phyloP scores from a whole-genome alignment of 176 grass and related monocot genomes.

The Raddia distichophylla region DNA sequence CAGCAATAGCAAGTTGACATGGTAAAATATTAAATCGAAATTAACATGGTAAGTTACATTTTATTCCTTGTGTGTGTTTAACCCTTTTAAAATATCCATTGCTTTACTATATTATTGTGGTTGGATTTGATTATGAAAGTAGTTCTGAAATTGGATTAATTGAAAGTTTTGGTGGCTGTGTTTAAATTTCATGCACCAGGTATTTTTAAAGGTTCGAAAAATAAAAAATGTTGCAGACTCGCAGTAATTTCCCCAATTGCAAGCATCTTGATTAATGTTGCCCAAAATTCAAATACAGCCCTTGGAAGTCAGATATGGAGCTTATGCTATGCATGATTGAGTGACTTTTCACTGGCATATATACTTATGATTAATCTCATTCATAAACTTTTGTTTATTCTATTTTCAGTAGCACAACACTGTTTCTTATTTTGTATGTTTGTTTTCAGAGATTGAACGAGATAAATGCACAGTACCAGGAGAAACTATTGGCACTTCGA shows the following conservation, averaged over 20 bases:
- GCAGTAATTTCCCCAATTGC: not conserved
- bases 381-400: constrained; percentile 7
- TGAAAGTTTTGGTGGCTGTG: not conserved
- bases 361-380: not conserved
- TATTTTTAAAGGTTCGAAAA: constrained; percentile 5
- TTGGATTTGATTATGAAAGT: not conserved
- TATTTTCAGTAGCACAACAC: constrained; percentile 2
- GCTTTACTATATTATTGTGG: not conserved
- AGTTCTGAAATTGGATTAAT: not conserved
- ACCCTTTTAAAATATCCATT: constrained; percentile 17
- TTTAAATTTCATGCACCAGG: not conserved
- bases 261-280: constrained; percentile 10
- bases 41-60: not conserved
- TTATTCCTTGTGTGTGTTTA: not conserved
- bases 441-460: constrained; percentile 78
- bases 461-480: constrained; percentile 76
- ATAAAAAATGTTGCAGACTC: not conserved
- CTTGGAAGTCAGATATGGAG: not conserved
- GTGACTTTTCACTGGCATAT: not conserved
- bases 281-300: not conserved
- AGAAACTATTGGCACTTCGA: constrained; percentile 72
- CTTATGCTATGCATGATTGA: constrained; percentile 3
- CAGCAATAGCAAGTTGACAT: constrained; percentile 21
- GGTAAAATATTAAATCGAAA: not conserved
- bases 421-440: constrained; percentile 30